These are phyloP conservation scores for Beauveria bassiana DNA, from an alignment of 2,329 filamentous ascomycete genomes.

Conservation along the genomic window DNA sequence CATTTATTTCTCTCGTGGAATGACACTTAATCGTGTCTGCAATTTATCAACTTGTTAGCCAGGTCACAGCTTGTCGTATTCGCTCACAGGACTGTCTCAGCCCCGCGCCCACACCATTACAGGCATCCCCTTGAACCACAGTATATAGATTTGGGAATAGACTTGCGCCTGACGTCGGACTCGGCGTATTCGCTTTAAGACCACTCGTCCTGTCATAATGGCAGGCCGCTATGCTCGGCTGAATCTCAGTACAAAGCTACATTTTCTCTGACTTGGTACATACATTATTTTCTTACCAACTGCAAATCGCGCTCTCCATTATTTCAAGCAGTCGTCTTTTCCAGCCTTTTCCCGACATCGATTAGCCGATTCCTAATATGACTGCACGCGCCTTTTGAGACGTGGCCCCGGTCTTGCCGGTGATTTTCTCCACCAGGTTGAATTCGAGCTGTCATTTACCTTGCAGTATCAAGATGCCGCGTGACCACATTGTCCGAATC, in stretches of 20 bases:
- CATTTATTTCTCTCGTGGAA: neutral
- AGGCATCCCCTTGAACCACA: too few relatives aligned
- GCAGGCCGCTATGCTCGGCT: neutral
- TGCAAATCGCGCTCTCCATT: too few relatives aligned
- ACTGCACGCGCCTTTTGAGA: neutral
- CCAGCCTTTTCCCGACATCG: neutral
- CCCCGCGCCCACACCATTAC: too few relatives aligned
- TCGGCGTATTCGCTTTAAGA: slow-evolving; percentile 2
- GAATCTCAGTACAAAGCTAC: neutral
- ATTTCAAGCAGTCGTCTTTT: neutral
- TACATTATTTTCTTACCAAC: neutral
- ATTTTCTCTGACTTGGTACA: neutral
- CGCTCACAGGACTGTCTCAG: neutral
- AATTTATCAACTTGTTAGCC: neutral
- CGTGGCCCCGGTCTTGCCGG: neutral
- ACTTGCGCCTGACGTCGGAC: too few relatives aligned
- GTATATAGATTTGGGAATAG: too few relatives aligned
- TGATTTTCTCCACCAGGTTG: neutral
- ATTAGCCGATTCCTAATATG: neutral
- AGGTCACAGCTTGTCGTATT: neutral
- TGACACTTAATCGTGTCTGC: neutral
- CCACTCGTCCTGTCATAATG: too few relatives aligned
- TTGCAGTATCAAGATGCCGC: neutral
- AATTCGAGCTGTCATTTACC: neutral
- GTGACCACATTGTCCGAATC: neutral